Base-by-base conservation (phyloP, 208 protist genomes). In the Leishmania major region DNA sequence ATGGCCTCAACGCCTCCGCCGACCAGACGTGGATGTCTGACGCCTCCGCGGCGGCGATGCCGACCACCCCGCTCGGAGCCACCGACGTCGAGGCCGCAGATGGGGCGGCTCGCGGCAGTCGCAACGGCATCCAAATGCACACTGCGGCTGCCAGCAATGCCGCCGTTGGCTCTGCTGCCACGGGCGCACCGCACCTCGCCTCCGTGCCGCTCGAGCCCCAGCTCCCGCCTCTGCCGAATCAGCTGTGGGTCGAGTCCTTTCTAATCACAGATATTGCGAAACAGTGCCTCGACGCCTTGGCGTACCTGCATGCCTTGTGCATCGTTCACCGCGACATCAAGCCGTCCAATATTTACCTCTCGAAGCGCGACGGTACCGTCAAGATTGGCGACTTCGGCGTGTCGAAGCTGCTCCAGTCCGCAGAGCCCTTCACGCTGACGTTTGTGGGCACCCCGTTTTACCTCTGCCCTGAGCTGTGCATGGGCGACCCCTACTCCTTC, bases 261-360 rank as follows among this genome's bases (percentile, higher is more conserved):
- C 80, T 91, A 17, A 92, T 96, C 51, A 88, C 81, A 1, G 90
- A 97, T 87, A 91, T 93, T 25, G 81, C 91, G 57, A 89, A 85
- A 35, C 96, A 99, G 83, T 91, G 91, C 67, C 90, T 97, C 19
- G 92, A 94, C 37, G 97, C 85, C 2, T 83, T 99, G 4, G 87
- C 87, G 8, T 97, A 98, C 82, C 84, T 98, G 67, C 96, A 98
- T 82, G 83, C 84, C n/a, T 82, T 89, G 40, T 78, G 76, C 72
- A 95, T 99, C 59, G 66, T 98, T 31, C 97, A 99, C 84, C 91
- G 97, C 57, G 97, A 99, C 81, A 92, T 99, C 71, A 99, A 99
- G 82, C 91, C 97, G 2, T 90, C 92, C 3, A 99, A 99, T 85
- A 88, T 99, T 8, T 98, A 97, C 82, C 75, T 98, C 19, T 90